Evolutionary conservation across 345 rosid species (phyloP), one percentile per base, ranked within the genome.

Genomic region (Eucalyptus paniculata): DNA sequence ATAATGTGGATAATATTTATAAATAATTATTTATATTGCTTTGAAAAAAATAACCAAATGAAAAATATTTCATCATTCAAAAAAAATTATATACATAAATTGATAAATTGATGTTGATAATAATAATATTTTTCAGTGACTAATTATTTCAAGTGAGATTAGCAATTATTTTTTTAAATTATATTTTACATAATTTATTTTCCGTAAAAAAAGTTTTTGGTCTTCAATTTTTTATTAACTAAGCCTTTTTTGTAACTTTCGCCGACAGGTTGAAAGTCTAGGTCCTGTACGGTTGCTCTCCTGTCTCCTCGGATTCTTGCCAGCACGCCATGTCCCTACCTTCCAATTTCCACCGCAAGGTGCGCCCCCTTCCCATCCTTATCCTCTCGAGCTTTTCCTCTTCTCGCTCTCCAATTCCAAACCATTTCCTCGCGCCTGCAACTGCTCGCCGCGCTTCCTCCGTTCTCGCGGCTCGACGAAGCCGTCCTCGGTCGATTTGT

Each of bases 121-220:
- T 56, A 8, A 56, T 56, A 9, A 56, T 24, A 4, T 2, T 23
- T 56, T 56, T 24, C 2, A 53, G 2, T 0, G 1, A 9, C 0
- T 56, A 4, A 56, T 56, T 56, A 56, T 56, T 10, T 56, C 0
- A 6, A 24, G 1, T 2, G 6, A 24, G 4, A 56, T 56, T 24
- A 24, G 2, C 0, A 0, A 10, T 56, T 23, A 56, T 0, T 56
- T 56, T 56, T 2, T 9, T 3, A 23, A 0, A 2, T n/a, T 4
- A 56, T 56, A 9, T 56, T 56, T 24, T 24, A 24, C 30, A 24
- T 56, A 3, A 1, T 24, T 1, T 56, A 56, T 24, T 56, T 54
- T 54, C 1, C 5, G 6, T 23, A 4, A 54, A 54, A 53, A 19
- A 53, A 42, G 17, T 21, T 54, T 54, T 0, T 40, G 6, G 42